Conservation (phyloP, 1,139 yeast species). For the Kazachstania sp. region DNA sequence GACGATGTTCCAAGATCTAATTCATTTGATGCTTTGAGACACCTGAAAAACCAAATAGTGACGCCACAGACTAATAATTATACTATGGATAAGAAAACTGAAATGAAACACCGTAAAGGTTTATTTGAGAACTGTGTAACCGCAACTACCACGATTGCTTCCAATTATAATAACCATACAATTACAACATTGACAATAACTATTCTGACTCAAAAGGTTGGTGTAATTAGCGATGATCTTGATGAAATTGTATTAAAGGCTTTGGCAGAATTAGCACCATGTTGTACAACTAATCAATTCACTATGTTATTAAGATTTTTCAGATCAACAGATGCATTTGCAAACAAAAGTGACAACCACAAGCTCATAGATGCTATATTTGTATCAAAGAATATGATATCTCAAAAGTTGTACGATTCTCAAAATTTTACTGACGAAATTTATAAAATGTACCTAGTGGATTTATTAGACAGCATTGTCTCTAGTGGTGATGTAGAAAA, state of each 20-base stretch:
- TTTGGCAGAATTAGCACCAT: slow-evolving; percentile 45
- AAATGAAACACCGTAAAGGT: slow-evolving; percentile 10
- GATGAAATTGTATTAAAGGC: slow-evolving; percentile 43
- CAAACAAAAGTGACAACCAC: slow-evolving; percentile 31
- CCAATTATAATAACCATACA: slow-evolving; percentile 60
- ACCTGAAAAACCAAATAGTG: slow-evolving; percentile 10
- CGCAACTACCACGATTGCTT: slow-evolving; percentile 65
- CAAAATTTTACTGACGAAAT: slow-evolving; percentile 37
- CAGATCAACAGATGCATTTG: slow-evolving; percentile 34
- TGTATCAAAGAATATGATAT: slow-evolving; percentile 45
- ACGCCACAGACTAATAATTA: not conserved
- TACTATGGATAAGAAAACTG: not conserved
- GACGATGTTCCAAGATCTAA: slow-evolving; percentile 11
- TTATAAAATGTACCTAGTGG: slow-evolving; percentile 52
- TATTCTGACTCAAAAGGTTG: slow-evolving; percentile 73
- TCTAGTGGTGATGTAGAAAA: slow-evolving; percentile 77
- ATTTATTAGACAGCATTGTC: slow-evolving; percentile 57
- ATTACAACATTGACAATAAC: slow-evolving; percentile 78
- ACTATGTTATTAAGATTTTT: slow-evolving; percentile 41
- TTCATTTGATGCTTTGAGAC: slow-evolving; percentile 18
- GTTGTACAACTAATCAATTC: slow-evolving; percentile 46
- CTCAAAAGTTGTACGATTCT: slow-evolving; percentile 37
- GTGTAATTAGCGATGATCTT: slow-evolving; percentile 34
- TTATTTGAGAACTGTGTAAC: slow-evolving; percentile 53
- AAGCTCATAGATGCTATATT: slow-evolving; percentile 35